These are phyloP conservation scores for Picochlorum sp. DNA, from an alignment of 139 green algal species.

Conservation along the genomic window DNA sequence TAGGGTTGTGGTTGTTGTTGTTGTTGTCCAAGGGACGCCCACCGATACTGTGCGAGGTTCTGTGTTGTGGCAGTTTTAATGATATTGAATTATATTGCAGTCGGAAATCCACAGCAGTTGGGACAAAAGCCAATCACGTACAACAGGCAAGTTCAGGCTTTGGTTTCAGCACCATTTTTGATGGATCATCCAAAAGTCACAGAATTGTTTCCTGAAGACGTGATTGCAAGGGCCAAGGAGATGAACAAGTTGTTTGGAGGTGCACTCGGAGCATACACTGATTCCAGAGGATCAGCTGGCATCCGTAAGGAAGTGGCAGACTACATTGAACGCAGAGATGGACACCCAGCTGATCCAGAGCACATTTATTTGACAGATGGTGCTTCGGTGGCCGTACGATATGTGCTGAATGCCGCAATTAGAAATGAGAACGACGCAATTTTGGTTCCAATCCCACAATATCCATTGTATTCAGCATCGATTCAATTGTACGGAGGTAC, in stretches of 20 bases:
- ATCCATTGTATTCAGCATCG: conserved; percentile 74
- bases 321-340: conserved; percentile 68
- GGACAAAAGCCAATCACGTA: conserved; percentile 84
- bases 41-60: too few relatives aligned
- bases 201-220: conserved; percentile 75
- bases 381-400: conserved; percentile 64
- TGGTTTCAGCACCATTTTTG: conserved; percentile 72
- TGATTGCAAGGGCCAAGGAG: conserved; percentile 59
- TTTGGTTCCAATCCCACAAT: conserved; percentile 82
- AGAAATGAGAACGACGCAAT: conserved; percentile 51
- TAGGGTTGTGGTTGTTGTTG: too few relatives aligned
- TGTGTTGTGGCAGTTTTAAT: too few relatives aligned
- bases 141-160: conserved; percentile 73
- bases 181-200: conserved; percentile 51
- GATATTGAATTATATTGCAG: conserved; percentile 28
- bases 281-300: conserved; percentile 54
- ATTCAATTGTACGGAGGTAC: conserved; percentile 77
- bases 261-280: conserved; percentile 81
- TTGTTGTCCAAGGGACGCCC: too few relatives aligned
- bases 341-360: conserved; percentile 43
- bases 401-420: conserved; percentile 64
- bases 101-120: conserved; percentile 89
- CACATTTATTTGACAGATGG: conserved; percentile 76
- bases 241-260: conserved; percentile 60
- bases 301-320: conserved; percentile 60